Evolutionary conservation across 2,329 filamentous ascomycete species (phyloP), one percentile per base, ranked within the genome.

Genomic region (Aureobasidium leucospermi): DNA sequence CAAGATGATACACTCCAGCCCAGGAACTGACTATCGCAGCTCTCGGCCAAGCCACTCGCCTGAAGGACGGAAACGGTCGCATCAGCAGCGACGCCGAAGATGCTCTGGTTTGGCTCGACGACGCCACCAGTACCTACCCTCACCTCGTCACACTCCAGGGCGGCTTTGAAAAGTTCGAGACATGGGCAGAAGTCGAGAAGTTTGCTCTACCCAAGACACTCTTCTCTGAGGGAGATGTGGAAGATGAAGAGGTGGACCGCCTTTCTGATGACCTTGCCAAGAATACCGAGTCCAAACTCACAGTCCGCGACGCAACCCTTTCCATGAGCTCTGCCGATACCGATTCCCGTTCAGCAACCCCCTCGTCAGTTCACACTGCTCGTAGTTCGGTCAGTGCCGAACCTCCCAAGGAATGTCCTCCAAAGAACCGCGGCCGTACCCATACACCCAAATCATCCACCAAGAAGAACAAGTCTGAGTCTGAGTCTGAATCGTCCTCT

Each of bases 21-120:
- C 13, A 42, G 10, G n/a, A 41, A 45, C 48, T 58, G 29, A 58
- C 46, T 10, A 36, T 58, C 31, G 31, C 16, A 63, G 62, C 62
- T 8, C 62, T 63, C 34, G 46, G 45, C 13, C 60, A 62, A 32
- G 52, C 62, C 13, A 53, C 60, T 28, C 62, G 60, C 46, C 58
- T 61, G 45, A 63, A 63, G 58, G 60, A 61, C 31, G 46, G 38
- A 28, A 62, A 51, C 38, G 62, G 60, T 29, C 51, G 59, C 57
- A 41, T 52, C 29, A 59, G 59, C 34, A 59, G 23, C 16, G 59
- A 62, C 28, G 57, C 62, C 11, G 42, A 48, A 48, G 77, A 79
- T 63, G 77, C 77, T 45, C 70, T 80, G 48, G 71, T 75, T 63
- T 80, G 78, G 78, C 73, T 80, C 49, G 78, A 80, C 65, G 74